A percentile compares a stretch with the other conserved stretches of the same genome.
Conservation (phyloP, 2,329 filamentous ascomycete species). For the Alternaria arborescens region DNA sequence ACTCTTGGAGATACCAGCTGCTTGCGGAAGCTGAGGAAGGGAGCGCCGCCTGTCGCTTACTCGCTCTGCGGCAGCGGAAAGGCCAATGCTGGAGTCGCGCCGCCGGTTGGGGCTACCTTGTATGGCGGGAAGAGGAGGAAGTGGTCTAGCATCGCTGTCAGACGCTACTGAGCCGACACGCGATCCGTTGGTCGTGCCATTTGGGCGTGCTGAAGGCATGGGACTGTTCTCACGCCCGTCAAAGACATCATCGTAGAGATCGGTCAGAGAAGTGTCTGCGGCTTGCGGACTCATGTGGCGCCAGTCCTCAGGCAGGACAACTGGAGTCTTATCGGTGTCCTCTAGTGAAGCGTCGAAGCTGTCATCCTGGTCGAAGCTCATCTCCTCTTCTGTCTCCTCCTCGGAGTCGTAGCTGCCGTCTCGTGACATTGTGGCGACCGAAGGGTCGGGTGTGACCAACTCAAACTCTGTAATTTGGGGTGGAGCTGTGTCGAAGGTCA, state of each 20-base stretch:
- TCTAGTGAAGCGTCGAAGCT: conserved; percentile 96
- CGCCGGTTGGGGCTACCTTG: conserved; percentile 63
- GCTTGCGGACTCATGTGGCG: conserved; percentile 75
- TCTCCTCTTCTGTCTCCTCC: conserved; percentile 74
- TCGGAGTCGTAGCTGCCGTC: conserved; percentile 90
- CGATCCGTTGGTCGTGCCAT: conserved; percentile 51
- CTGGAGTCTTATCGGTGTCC: conserved; percentile 95
- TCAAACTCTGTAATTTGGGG: conserved; percentile 98
- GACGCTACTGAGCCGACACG: conserved; percentile 79
- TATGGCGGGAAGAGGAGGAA: conserved; percentile 83
- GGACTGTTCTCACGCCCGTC: conserved; percentile 70
- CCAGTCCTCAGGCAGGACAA: conserved; percentile 98
- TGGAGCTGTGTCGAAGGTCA: conserved; percentile 93
- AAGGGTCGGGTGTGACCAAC: conserved; percentile 96
- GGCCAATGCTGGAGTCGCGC: conserved; percentile 67
- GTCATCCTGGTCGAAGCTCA: conserved; percentile 75
- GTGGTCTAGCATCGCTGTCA: conserved; percentile 80
- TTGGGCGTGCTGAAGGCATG: conserved; percentile 64
- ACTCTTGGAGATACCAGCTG: conserved; percentile 73
- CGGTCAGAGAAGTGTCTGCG: conserved; percentile 63
- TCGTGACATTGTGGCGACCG: conserved; percentile 85
- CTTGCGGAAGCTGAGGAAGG: conserved; percentile 75
- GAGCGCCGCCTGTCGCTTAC: conserved; percentile 72
- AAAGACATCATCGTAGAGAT: conserved; percentile 72
- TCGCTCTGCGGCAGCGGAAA: conserved; percentile 76